Evolutionary conservation across 805 yeast species (phyloP), one percentile per base, ranked within the genome.

Genomic region (Zygosaccharomyces siamensis): DNA sequence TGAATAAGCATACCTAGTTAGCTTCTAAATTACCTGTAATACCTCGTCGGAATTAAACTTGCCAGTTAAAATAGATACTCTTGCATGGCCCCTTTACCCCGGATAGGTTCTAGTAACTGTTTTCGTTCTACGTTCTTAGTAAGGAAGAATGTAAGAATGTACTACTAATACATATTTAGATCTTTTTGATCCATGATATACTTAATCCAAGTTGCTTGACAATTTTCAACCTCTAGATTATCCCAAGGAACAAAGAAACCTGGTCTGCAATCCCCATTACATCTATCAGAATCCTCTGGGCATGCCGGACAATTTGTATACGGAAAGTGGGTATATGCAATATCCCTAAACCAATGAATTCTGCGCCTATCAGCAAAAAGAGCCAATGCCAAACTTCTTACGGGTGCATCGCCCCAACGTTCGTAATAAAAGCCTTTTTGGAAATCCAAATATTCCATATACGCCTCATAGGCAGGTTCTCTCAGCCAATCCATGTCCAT

Each of bases 361-460:
- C 77, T 74, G 7, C 71, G 64, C 56, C 78, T 83, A 57, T 84
- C 89, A 6, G 83, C 86, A 62, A 89, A 86, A 45, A 87, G 62
- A 6, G 80, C 78, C 31, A 87, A 66, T 0, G 92, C 96, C 39
- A 89, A 60, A 2, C 89, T 80, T 63, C 87, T 93, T 1, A 88
- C 93, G 0, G 96, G 96, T 0, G 95, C 96, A 70, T 88, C 96
- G 2, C 96, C 96, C 96, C 96, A 88, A 48, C 96, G 69, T 64
- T 89, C 96, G 59, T 89, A 89, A 64, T 86, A 89, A 60, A 88
- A 88, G 3, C 92, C 92, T 16, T 95, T 93, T 1, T 81, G 67
- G 3, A 72, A 52, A 49, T 88, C 96, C 35, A 89, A 68, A 58
- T 72, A 69, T 28, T 83, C 69, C 59, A 83, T 79, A 80, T 85